Evolutionary conservation across 177 flowering plant genomes (phyloP).

Genomic region (Vitis hybrid): DNA sequence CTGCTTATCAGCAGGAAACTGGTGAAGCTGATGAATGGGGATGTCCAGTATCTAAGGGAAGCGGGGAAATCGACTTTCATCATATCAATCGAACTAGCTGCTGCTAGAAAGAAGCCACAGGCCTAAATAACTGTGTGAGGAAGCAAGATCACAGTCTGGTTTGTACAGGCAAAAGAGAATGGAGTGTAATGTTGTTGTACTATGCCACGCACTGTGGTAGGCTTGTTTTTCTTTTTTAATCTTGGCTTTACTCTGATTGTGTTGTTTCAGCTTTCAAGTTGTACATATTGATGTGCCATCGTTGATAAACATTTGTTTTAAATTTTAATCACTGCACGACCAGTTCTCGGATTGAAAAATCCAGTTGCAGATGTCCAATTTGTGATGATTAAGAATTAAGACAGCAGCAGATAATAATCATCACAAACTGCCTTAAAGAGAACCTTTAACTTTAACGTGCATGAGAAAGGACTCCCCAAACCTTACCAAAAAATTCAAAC

Average conservation of each 20-base stretch:
- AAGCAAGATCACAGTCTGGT: neutral
- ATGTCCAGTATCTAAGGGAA: conserved; percentile 79
- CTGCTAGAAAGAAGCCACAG: conserved; percentile 25
- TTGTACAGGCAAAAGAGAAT: neutral
- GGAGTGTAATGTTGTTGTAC: neutral
- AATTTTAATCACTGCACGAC: no score
- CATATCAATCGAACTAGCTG: conserved; percentile 73
- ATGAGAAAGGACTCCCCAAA: no score
- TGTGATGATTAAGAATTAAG: no score
- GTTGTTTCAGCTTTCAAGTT: neutral
- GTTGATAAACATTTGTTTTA: no score
- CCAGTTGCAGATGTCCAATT: no score
- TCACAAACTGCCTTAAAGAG: no score
- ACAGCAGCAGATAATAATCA: no score
- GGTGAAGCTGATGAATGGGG: conserved; percentile 92
- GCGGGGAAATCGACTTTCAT: conserved; percentile 78
- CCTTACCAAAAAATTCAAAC: no score
- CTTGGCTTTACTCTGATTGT: neutral
- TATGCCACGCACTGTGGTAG: neutral
- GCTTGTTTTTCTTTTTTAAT: neutral
- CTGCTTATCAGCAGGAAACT: conserved; percentile 74
- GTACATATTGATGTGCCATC: conserved; percentile 1
- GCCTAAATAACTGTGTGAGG: neutral
- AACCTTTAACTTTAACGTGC: no score
- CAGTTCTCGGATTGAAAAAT: no score